These are phyloP conservation scores for Fragilariopsis cylindrus DNA, from an alignment of 108 stramenopile genomes.

Conservation along the genomic window DNA sequence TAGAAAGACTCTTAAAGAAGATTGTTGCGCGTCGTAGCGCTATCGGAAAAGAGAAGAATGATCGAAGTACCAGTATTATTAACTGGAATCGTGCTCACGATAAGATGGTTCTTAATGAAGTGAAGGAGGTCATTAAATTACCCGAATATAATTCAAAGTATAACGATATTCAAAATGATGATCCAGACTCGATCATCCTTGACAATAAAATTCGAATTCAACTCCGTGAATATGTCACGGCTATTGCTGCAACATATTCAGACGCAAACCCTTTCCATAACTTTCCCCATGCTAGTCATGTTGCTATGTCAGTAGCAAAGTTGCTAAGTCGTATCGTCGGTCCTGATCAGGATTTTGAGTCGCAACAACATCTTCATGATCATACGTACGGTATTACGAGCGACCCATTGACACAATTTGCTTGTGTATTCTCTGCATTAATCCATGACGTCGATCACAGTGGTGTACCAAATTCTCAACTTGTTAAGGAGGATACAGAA, in stretches of 20 bases:
- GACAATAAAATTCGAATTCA: conserved; percentile 31
- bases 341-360: conserved; percentile 16
- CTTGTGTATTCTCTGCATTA: conserved; percentile 47
- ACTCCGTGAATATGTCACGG: conserved; percentile 27
- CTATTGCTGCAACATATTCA: conserved; percentile 27
- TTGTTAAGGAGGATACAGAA: conserved; percentile 32
- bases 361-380: conserved; percentile 22
- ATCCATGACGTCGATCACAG: conserved; percentile 56
- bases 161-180: conserved; percentile 9
- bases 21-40: conserved; percentile 22
- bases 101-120: conserved; percentile 27
- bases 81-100: neutral
- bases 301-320: conserved; percentile 33
- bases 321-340: conserved; percentile 31
- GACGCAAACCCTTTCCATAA: conserved; percentile 33
- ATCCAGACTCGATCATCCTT: conserved; percentile 23
- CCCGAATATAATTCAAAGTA: conserved; percentile 16
- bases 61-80: neutral
- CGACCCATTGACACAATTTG: conserved; percentile 57
- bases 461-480: conserved; percentile 51
- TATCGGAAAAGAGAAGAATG: neutral
- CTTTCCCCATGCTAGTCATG: conserved; percentile 6
- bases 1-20: conserved; percentile 19
- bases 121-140: conserved; percentile 36
- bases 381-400: conserved; percentile 52